Percentiles rank a stretch among this genome's conserved stretches.
These are phyloP conservation scores for Rauvolfia tetraphylla DNA, from an alignment of 257 asterid species.

Conservation along the genomic window DNA sequence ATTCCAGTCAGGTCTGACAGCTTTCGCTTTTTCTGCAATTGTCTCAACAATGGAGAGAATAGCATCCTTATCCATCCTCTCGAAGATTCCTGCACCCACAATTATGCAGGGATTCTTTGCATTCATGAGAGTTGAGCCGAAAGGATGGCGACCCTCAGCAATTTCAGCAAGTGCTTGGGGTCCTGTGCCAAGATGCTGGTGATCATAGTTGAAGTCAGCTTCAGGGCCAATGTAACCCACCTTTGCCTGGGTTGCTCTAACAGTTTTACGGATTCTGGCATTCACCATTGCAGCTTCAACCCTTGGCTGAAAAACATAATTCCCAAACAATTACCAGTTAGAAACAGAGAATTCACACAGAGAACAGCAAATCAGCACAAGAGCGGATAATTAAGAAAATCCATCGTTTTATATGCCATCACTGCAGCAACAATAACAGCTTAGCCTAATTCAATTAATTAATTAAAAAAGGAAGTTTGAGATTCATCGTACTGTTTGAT, in stretches of 20 bases:
- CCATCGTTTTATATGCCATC: neutral
- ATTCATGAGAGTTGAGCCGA: slow-evolving; percentile 52
- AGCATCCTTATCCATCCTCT: slow-evolving; percentile 79
- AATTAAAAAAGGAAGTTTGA: neutral
- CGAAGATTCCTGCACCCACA: slow-evolving; percentile 76
- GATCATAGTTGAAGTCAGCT: slow-evolving; percentile 84
- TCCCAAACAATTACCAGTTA: slow-evolving; percentile 16
- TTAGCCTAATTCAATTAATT: neutral
- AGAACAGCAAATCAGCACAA: neutral
- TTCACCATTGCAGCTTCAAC: slow-evolving; percentile 98
- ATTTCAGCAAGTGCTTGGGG: slow-evolving; percentile 72
- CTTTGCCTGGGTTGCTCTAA: slow-evolving; percentile 73
- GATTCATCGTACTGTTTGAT: neutral
- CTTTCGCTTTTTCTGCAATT: slow-evolving; percentile 63
- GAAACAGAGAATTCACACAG: neutral
- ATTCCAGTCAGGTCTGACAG: slow-evolving; percentile 80
- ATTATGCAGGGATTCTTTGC: slow-evolving; percentile 88
- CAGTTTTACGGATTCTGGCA: slow-evolving; percentile 88
- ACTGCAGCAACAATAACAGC: neutral
- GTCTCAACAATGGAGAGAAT: slow-evolving; percentile 61
- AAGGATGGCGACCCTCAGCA: slow-evolving; percentile 79
- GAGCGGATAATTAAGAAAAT: neutral
- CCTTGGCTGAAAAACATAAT: slow-evolving; percentile 65
- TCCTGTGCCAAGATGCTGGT: slow-evolving; percentile 79
- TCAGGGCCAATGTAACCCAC: slow-evolving; percentile 90